Base-by-base conservation (phyloP, 2,329 filamentous ascomycete genomes). In the Aschersonia sp. region DNA sequence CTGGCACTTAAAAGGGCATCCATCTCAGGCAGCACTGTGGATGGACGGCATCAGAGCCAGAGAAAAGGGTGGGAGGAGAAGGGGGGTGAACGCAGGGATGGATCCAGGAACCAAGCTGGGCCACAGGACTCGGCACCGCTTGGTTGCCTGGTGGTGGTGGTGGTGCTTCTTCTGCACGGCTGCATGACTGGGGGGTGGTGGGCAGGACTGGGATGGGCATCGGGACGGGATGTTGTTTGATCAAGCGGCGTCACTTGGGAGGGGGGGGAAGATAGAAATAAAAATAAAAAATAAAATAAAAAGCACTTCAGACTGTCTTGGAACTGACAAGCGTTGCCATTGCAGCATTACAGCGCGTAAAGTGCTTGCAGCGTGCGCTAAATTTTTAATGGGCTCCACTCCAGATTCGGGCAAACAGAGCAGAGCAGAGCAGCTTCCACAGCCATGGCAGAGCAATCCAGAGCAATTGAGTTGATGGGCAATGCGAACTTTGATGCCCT, bases 341-440 rank as follows among this genome's bases (percentile, higher is more conserved):
- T n/a, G 40, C 40, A 42, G 40, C 40, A 42, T 42, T n/a, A n/a
- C 46, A 49, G 41, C 50, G 51, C 50, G 52, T 53, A 49, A 49
- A 52, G 50, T 52, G 52, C 46, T 32, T 48, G 49, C 50, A 48
- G 47, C 40, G 45, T 32, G 44, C 45, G 41, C 37, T 46, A 41
- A 32, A 44, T 30, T 11, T 22, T 41, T 41, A 45, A 30, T 8
- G 6, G 46, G 32, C 9, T 39, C 41, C 46, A 47, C 46, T 22
- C 30, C 31, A 30, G 30, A 46, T 35, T 41, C 45, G 30, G n/a
- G 11, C 35, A 22, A 22, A 22, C 22, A 22, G 22, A 22, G 22
- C 22, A 22, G 22, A n/a, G 9, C 44, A 22, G 8, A 31, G 30
- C 40, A 40, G 12, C 2, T n/a, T 46, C 39, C 29, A 39, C 45